Evolutionary conservation across 192 early-diverging fungal species (phyloP).

Genomic region (Lunasporangiospora selenospora): DNA sequence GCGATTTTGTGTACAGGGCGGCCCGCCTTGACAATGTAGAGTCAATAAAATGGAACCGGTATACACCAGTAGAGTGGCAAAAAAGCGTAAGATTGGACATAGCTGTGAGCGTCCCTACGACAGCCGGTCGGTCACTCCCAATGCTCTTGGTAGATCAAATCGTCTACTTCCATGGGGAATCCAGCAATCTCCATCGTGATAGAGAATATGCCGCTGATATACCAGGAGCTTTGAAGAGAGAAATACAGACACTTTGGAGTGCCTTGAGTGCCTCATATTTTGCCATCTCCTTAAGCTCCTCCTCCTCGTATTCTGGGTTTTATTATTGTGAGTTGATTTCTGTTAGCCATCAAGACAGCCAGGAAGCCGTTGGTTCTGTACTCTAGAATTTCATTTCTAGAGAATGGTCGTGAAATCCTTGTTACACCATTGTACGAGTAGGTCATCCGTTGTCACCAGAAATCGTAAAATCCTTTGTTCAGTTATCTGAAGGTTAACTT

Average conservation of each 20-base stretch:
- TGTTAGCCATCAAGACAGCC: too few species aligned
- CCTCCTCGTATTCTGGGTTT: constrained; percentile 10
- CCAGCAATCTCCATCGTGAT: constrained; percentile 18
- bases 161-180: constrained; percentile 15
- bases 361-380: too few species aligned
- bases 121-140: constrained; percentile 13
- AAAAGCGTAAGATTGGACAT: constrained; percentile 21
- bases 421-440: too few species aligned
- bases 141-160: constrained; percentile 13
- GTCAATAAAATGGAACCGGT: constrained; percentile 15
- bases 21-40: constrained; percentile 20
- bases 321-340: too few species aligned
- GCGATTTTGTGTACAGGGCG: too few species aligned
- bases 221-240: constrained; percentile 21
- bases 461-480: too few species aligned
- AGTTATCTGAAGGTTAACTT: too few species aligned
- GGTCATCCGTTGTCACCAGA: too few species aligned
- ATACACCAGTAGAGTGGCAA: constrained; percentile 5
- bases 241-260: constrained; percentile 26
- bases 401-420: too few species aligned
- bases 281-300: constrained; percentile 10
- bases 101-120: constrained; percentile 21
- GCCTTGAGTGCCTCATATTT: constrained; percentile 2
- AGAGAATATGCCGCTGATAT: constrained; percentile 9
- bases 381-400: too few species aligned